phyloP scores from a whole-genome alignment of 2,329 filamentous ascomycete species.

The Pseudogymnoascus sp. region DNA sequence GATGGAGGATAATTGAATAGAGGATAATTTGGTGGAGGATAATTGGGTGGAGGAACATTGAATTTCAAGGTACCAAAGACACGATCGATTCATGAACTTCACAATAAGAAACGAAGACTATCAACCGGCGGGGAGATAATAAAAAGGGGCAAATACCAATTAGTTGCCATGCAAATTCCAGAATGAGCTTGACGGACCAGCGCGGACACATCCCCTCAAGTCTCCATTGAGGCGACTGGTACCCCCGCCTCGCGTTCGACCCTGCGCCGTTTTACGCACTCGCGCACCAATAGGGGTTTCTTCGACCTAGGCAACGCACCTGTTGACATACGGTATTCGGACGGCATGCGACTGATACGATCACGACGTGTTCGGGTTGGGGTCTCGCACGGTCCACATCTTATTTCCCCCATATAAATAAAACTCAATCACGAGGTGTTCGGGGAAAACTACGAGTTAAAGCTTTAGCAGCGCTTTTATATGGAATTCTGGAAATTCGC shows the following conservation, averaged over 20 bases:
- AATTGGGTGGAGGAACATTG: background rate
- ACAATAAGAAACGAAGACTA: background rate
- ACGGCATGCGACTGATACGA: background rate
- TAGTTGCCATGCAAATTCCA: background rate
- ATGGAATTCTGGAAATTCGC: too few relatives aligned
- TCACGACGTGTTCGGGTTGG: too few relatives aligned
- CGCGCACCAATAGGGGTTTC: background rate
- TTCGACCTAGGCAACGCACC: background rate
- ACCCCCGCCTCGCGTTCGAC: background rate
- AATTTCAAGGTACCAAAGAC: background rate
- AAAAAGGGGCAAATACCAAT: too few relatives aligned
- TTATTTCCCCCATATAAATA: too few relatives aligned
- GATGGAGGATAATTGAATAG: background rate
- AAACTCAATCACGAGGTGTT: too few relatives aligned
- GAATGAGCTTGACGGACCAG: background rate
- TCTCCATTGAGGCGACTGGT: background rate
- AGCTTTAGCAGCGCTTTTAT: too few relatives aligned
- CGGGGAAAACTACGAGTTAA: too few relatives aligned
- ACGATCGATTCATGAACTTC: background rate
- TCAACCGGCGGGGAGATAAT: too few relatives aligned
- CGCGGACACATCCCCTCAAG: background rate
- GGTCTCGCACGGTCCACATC: too few relatives aligned
- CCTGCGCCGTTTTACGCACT: background rate
- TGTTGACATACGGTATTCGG: background rate
- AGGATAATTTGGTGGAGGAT: background rate